Percentiles rank a stretch among this genome's conserved stretches.
These are phyloP conservation scores for Diutina catenulata DNA, from an alignment of 1,139 yeast species.

Conservation along the genomic window DNA sequence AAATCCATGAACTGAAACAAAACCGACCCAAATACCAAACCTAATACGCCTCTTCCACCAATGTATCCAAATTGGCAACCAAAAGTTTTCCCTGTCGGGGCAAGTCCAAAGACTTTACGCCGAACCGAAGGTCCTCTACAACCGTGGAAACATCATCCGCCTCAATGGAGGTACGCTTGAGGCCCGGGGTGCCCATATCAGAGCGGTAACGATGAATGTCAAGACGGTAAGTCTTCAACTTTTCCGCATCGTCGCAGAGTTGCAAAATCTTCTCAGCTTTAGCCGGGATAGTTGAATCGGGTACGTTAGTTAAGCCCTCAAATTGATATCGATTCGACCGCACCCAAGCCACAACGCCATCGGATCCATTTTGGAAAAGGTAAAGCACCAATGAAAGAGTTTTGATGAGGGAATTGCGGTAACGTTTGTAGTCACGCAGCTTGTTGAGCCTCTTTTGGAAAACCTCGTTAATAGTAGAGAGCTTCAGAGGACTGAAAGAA, in stretches of 20 bases:
- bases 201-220: constrained; percentile 4
- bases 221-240: background rate
- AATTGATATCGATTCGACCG: background rate
- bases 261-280: background rate
- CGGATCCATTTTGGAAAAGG: constrained; percentile 2
- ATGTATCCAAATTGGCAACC: background rate
- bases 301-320: background rate
- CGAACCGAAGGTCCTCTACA: background rate
- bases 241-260: background rate
- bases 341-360: background rate
- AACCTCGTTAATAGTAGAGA: background rate
- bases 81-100: background rate
- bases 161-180: constrained; percentile 2
- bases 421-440: background rate
- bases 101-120: background rate
- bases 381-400: background rate
- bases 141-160: constrained; percentile 1
- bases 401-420: background rate
- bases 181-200: constrained; percentile 3
- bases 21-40: no score
- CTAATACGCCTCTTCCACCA: constrained; percentile 4
- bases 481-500: background rate
- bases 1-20: no score
- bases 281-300: background rate
- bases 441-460: background rate